Evolutionary conservation across 108 stramenopile genomes (phyloP).

Genomic region (Aurantiochytrium sp.): DNA sequence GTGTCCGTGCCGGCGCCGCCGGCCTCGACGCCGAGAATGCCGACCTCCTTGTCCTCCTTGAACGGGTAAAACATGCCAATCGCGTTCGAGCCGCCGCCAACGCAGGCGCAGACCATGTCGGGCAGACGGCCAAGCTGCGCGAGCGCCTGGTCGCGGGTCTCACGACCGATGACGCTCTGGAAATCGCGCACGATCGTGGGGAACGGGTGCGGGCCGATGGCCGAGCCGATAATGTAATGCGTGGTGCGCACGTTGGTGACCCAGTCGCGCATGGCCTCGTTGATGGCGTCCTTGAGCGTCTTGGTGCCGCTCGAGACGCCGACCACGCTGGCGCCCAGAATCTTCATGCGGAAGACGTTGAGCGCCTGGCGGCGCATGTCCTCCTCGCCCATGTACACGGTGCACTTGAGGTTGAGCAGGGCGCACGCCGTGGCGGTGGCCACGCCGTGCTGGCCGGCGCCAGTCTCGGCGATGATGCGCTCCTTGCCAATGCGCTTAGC

Average conservation of each 20-base stretch:
- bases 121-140: conserved; percentile 83
- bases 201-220: conserved; percentile 94
- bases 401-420: conserved; percentile 85
- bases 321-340: conserved; percentile 87
- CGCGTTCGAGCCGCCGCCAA: conserved; percentile 92
- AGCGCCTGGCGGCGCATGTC: conserved; percentile 87
- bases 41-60: conserved; percentile 72
- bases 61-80: conserved; percentile 92
- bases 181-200: conserved; percentile 93
- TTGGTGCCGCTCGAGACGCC: conserved; percentile 78
- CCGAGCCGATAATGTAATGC: conserved; percentile 92
- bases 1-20: conserved; percentile 73
- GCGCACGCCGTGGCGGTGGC: conserved; percentile 95
- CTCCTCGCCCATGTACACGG: conserved; percentile 94
- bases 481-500: conserved; percentile 90
- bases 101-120: conserved; percentile 87
- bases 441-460: conserved; percentile 94
- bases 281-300: conserved; percentile 95
- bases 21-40: conserved; percentile 86
- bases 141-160: conserved; percentile 74
- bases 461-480: conserved; percentile 95
- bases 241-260: conserved; percentile 90
- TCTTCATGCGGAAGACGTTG: conserved; percentile 95
- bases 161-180: conserved; percentile 80
- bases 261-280: conserved; percentile 97